Evolutionary conservation across 140 eudicot species (phyloP), one percentile per base, ranked within the genome.

Genomic region (Flaveria floridana): DNA sequence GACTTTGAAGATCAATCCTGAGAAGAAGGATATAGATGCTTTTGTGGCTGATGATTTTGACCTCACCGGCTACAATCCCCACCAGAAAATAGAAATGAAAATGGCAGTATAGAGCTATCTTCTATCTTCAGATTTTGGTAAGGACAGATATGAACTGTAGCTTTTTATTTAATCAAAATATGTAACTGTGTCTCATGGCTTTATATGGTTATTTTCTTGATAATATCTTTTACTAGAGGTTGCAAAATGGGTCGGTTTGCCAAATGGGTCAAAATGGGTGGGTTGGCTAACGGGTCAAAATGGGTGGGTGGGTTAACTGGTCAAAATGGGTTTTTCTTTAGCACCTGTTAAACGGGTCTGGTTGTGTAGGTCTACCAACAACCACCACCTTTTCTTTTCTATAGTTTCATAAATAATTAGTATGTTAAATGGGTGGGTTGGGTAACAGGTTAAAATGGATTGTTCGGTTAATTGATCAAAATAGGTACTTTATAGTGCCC

Each of bases 81-180:
- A 88, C 80, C 94, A 78, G 79, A 93, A 88, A 77, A 82, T 93
- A 53, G 90, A 84, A 59, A 93, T 93, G 98, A 93, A 88, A 82
- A 88, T 93, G 97, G 94, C 96, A 44, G 92, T 87, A 18, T 89
- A 84, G 81, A 70, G 47, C 13, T 21, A 70, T 9, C 23, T 52
- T n/a, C 66, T 53, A 21, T 58, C 65, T 20, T 58, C 62, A 5
- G 13, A 19, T 55, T 55, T 55, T 55, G 62, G 62, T 55, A 55
- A 55, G 26, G 25, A 55, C 62, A 55, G 2, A 16, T 52, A 15
- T n/a, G 23, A 52, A 52, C 11, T n/a, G 59, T 55, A 16, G 62
- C 62, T 19, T 14, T 0, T 7, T 55, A 55, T 18, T 18, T 14
- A 55, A 34, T 34, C 1, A 34, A 34, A 34, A 1, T 5, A 34